A percentile compares a stretch with the other conserved stretches of the same genome.
Evolutionary conservation across 2,329 filamentous ascomycete species (phyloP).

Genomic region (Penicillium janthinellum): DNA sequence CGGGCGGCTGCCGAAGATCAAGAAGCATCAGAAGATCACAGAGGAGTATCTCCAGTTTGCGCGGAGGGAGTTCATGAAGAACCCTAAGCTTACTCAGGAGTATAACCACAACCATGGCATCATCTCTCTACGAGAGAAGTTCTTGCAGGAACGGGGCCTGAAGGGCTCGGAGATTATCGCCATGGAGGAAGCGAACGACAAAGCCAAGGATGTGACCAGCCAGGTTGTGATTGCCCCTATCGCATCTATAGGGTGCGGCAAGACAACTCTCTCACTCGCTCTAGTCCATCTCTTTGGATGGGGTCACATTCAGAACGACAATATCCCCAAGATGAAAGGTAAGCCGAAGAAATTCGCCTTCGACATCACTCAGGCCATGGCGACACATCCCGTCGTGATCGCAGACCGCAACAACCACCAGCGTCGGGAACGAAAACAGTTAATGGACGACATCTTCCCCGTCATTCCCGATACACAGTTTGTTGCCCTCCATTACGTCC

Average conservation of each 20-base stretch:
- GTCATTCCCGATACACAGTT: conserved; percentile 66
- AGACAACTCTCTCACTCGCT: conserved; percentile 87
- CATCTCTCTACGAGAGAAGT: conserved; percentile 85
- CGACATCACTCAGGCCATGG: conserved; percentile 66
- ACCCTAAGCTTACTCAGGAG: conserved; percentile 66
- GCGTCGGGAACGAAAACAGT: conserved; percentile 80
- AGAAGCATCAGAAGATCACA: conserved; percentile 87
- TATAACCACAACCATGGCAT: conserved; percentile 94
- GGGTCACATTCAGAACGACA: conserved; percentile 96
- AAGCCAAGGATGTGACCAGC: conserved; percentile 55
- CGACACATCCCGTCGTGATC: conserved; percentile 71
- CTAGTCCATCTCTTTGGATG: conserved; percentile 81
- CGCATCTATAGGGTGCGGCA: conserved; percentile 93
- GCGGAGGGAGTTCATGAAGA: conserved; percentile 67
- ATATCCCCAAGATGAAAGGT: conserved; percentile 75
- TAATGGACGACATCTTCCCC: conserved; percentile 74
- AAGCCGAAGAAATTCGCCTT: conserved; percentile 78
- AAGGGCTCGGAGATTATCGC: conserved; percentile 90
- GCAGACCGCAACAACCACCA: conserved; percentile 95
- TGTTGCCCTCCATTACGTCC: conserved; percentile 86
- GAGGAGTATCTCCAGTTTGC: conserved; percentile 88
- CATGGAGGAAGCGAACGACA: conserved; percentile 54
- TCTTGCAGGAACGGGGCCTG: conserved; percentile 77
- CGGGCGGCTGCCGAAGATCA: conserved; percentile 72
- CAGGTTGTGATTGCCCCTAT: conserved; percentile 86